These are phyloP conservation scores for Colletotrichum sp. DNA, from an alignment of 2,329 filamentous ascomycete species.

Conservation along the genomic window DNA sequence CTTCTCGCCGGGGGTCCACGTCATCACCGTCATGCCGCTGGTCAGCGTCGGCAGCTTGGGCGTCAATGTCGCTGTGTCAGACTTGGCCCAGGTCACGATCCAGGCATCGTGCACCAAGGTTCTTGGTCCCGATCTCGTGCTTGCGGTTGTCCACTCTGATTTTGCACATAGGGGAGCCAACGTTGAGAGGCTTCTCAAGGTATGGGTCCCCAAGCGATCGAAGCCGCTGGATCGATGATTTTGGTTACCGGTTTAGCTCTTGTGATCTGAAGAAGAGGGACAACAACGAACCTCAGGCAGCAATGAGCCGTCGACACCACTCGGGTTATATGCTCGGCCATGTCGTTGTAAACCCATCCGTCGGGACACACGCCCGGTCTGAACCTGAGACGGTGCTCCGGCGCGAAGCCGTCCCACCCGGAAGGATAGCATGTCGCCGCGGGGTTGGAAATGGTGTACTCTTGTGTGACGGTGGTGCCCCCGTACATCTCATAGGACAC, in stretches of 20 bases:
- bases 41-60: slow-evolving; percentile 7
- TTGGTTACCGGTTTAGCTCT: background rate
- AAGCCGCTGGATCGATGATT: background rate
- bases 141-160: background rate
- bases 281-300: background rate
- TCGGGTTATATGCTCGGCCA: background rate
- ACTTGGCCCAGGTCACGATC: background rate
- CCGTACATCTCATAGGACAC: background rate
- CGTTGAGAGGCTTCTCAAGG: background rate
- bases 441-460: background rate
- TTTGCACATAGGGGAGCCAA: background rate
- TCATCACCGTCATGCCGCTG: background rate
- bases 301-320: slow-evolving; percentile 4
- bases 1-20: slow-evolving; percentile 8
- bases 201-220: background rate
- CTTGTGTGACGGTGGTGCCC: background rate
- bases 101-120: background rate
- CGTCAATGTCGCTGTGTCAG: slow-evolving; percentile 7
- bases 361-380: slow-evolving; percentile 9
- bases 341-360: slow-evolving; percentile 3
- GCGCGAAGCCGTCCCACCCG: background rate
- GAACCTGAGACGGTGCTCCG: background rate
- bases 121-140: background rate
- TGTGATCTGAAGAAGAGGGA: background rate
- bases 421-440: slow-evolving; percentile 5